Evolutionary conservation across 352 stramenopile genomes (phyloP).

Genomic region (Pilasporangium apinafurcum): DNA sequence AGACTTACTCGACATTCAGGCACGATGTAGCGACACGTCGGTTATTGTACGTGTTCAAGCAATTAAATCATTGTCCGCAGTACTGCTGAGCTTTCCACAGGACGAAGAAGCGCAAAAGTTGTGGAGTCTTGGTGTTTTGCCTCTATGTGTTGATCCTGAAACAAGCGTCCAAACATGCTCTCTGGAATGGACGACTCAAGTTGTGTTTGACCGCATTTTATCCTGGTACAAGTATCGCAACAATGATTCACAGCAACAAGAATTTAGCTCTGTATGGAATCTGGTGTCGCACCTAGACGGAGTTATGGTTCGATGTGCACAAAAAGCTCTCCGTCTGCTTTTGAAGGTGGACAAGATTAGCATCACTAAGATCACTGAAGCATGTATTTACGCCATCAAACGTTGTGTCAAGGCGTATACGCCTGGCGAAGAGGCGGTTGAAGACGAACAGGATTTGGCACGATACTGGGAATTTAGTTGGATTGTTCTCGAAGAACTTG

Average conservation of each 20-base stretch:
- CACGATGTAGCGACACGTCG: constrained; percentile 66
- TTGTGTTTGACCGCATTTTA: constrained; percentile 66
- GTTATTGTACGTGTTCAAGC: constrained; percentile 76
- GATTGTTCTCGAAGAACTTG: constrained; percentile 77
- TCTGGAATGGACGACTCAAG: constrained; percentile 43
- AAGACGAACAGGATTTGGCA: constrained; percentile 28
- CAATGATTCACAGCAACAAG: constrained; percentile 17
- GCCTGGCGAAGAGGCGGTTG: constrained; percentile 21
- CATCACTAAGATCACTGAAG: constrained; percentile 42
- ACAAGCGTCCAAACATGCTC: constrained; percentile 60
- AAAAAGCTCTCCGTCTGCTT: constrained; percentile 66
- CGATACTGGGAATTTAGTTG: constrained; percentile 80
- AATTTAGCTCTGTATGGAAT: constrained; percentile 44
- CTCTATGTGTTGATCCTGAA: constrained; percentile 75
- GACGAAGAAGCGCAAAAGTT: constrained; percentile 68
- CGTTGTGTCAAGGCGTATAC: constrained; percentile 32
- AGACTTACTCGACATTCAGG: constrained; percentile 75
- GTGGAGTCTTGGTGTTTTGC: constrained; percentile 84
- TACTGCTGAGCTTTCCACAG: constrained; percentile 63
- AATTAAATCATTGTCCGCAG: constrained; percentile 71
- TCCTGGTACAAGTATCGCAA: constrained; percentile 41
- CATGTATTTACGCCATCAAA: constrained; percentile 60
- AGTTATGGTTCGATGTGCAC: constrained; percentile 66
- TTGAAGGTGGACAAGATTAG: constrained; percentile 60
- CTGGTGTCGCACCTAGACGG: constrained; percentile 69